These are phyloP conservation scores for Aspergillus eucalypticola DNA, from an alignment of 2,329 filamentous ascomycete species.

Conservation along the genomic window DNA sequence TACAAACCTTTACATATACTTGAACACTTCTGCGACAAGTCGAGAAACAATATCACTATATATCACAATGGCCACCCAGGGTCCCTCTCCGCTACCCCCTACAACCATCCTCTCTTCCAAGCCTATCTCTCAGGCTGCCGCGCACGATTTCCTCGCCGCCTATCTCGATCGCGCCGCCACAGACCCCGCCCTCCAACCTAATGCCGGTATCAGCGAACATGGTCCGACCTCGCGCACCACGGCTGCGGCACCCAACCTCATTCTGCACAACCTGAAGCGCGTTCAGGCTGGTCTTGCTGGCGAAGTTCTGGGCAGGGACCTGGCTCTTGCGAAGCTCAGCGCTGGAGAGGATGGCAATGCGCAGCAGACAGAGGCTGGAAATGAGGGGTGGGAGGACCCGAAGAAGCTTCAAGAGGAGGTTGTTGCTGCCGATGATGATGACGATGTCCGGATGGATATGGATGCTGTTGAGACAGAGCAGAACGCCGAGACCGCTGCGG, in stretches of 20 bases:
- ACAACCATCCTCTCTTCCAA: slow-evolving; percentile 39
- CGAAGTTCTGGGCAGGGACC: slow-evolving; percentile 44
- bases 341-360: slow-evolving; percentile 35
- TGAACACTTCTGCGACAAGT: not conserved
- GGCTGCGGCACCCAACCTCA: slow-evolving; percentile 43
- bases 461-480: slow-evolving; percentile 46
- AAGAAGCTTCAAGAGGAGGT: slow-evolving; percentile 41
- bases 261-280: slow-evolving; percentile 48
- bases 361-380: slow-evolving; percentile 16
- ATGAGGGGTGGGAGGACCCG: slow-evolving; percentile 41
- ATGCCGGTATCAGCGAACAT: slow-evolving; percentile 45
- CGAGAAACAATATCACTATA: not conserved
- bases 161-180: slow-evolving; percentile 45
- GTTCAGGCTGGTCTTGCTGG: slow-evolving; percentile 47
- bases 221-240: slow-evolving; percentile 46
- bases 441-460: slow-evolving; percentile 38
- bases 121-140: slow-evolving; percentile 40
- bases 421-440: slow-evolving; percentile 47
- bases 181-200: slow-evolving; percentile 47
- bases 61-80: slow-evolving; percentile 38
- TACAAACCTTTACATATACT: not conserved
- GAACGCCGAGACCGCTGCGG: slow-evolving; percentile 30
- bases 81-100: slow-evolving; percentile 40
- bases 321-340: slow-evolving; percentile 39
- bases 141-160: slow-evolving; percentile 45